Conservation (phyloP, 2,329 filamentous ascomycete species). For the Raffaelea ambrosiae region DNA sequence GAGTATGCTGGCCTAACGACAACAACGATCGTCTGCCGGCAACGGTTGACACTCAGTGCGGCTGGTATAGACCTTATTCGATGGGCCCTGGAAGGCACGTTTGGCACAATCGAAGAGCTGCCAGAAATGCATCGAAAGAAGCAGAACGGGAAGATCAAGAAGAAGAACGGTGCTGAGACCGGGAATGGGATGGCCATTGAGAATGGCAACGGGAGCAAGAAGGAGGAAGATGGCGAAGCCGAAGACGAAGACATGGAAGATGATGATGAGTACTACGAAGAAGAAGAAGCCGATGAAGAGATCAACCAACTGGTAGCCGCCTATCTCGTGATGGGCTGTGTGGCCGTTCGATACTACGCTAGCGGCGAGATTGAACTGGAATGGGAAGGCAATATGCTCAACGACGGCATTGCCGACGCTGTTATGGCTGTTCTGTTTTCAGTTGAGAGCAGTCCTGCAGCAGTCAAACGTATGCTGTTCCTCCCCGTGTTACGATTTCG, state of each 20-base stretch:
- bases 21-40: conserved; percentile 86
- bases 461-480: conserved; percentile 68
- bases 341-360: conserved; percentile 68
- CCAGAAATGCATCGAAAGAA: conserved; percentile 40
- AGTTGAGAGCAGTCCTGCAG: conserved; percentile 88
- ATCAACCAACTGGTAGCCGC: conserved; percentile 56
- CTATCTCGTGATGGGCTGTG: conserved; percentile 80
- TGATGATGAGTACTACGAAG: conserved; percentile 20
- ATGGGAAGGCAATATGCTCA: conserved; percentile 97
- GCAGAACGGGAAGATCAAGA: conserved; percentile 20
- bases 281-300: conserved; percentile 41
- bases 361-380: conserved; percentile 81
- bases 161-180: conserved; percentile 17
- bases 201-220: conserved; percentile 12
- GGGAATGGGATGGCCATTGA: background rate
- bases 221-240: conserved; percentile 28
- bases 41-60: conserved; percentile 78
- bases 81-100: conserved; percentile 92
- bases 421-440: conserved; percentile 88
- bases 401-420: conserved; percentile 95
- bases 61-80: conserved; percentile 85
- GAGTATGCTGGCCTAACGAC: conserved; percentile 97
- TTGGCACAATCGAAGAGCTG: conserved; percentile 72
- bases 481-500: background rate
- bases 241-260: conserved; percentile 16